These are phyloP conservation scores for Ichthyophthirius multifiliis DNA, from an alignment of 169 alveolate genomes.

Conservation along the genomic window DNA sequence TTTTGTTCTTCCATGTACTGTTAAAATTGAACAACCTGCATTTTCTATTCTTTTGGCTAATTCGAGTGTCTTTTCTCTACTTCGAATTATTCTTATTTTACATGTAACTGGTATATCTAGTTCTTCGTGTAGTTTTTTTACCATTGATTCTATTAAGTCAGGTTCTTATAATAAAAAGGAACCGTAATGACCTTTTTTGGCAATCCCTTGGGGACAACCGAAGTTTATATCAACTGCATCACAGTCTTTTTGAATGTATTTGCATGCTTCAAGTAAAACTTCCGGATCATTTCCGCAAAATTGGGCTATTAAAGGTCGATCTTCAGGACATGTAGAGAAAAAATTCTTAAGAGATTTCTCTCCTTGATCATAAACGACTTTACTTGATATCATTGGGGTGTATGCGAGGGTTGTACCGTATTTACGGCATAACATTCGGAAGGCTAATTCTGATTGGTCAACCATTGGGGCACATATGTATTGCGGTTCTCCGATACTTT, in stretches of 20 bases:
- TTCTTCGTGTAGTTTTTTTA: slow-evolving; percentile 55
- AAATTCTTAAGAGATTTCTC: slow-evolving; percentile 39
- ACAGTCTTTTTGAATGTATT: slow-evolving; percentile 60
- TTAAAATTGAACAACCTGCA: slow-evolving; percentile 61
- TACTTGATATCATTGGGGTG: slow-evolving; percentile 74
- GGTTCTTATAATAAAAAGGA: slow-evolving; percentile 70
- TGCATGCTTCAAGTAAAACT: slow-evolving; percentile 54
- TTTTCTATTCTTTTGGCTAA: slow-evolving; percentile 64
- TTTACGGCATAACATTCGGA: slow-evolving; percentile 59
- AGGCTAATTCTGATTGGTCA: slow-evolving; percentile 70
- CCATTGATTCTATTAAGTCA: slow-evolving; percentile 56
- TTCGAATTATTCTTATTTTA: slow-evolving; percentile 61
- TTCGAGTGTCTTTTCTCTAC: slow-evolving; percentile 56
- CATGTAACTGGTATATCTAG: slow-evolving; percentile 74
- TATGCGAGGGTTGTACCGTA: slow-evolving; percentile 68
- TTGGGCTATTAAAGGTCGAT: slow-evolving; percentile 66
- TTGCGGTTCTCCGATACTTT: slow-evolving; percentile 70
- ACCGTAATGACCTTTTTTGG: slow-evolving; percentile 79
- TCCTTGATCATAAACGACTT: slow-evolving; percentile 33
- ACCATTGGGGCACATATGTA: slow-evolving; percentile 83
- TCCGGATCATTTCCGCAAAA: slow-evolving; percentile 80
- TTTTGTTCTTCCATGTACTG: slow-evolving; percentile 80
- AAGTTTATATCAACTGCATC: slow-evolving; percentile 78
- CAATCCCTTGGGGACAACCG: slow-evolving; percentile 83
- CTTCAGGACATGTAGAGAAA: slow-evolving; percentile 51